These are phyloP conservation scores for Andalucia godoyi DNA, from an alignment of 78 protist genomes.

Conservation along the genomic window DNA sequence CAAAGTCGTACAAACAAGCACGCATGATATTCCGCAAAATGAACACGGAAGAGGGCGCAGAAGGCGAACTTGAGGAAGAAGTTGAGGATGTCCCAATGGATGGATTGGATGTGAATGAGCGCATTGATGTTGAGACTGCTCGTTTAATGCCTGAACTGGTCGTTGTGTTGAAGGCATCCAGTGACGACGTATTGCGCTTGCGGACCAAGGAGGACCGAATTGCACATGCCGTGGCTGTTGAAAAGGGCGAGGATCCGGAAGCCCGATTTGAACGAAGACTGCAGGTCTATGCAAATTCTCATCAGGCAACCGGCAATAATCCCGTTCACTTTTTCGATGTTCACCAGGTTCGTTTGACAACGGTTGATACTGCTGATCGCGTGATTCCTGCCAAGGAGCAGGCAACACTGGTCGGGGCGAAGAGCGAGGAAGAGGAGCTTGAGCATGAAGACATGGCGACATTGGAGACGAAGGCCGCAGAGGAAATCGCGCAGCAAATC, in stretches of 20 bases:
- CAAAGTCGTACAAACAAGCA: constrained; percentile 13
- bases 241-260: not conserved
- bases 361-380: too few species aligned
- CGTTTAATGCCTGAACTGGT: not conserved
- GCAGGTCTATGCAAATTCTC: not conserved
- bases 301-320: not conserved
- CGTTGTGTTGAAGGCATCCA: not conserved
- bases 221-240: not conserved
- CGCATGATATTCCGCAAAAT: not conserved
- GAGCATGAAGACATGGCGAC: constrained; percentile 11
- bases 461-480: not conserved
- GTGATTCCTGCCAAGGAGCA: not conserved
- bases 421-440: not conserved
- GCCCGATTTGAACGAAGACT: not conserved
- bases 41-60: not conserved
- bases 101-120: not conserved
- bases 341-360: too few species aligned
- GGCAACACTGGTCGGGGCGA: not conserved
- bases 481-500: not conserved
- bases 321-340: not conserved
- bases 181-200: not conserved
- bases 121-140: not conserved
- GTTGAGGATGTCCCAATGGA: not conserved
- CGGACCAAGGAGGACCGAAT: not conserved
- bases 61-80: not conserved